Base-by-base conservation (phyloP, 495 filamentous ascomycete species). In the Sordaria brevicollis region DNA sequence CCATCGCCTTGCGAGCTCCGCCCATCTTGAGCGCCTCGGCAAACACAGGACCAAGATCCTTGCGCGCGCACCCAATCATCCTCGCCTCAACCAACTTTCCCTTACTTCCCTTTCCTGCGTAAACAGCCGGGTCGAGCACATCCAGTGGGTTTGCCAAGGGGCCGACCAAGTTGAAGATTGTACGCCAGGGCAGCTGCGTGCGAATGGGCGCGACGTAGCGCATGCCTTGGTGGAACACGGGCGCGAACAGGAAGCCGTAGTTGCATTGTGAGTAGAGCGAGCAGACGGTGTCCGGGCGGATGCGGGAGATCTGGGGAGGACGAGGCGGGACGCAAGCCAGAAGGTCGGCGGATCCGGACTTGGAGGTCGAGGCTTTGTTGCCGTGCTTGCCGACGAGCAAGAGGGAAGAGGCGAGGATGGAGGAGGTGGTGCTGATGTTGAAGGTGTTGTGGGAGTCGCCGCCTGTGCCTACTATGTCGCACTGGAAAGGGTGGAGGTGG, bases 401-500 rank as follows among this genome's bases (percentile, higher is more conserved):
- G 13, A 93, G 81, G 17, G 91, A 88, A 5, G 93, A 94, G 69
- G 91, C 93, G 57, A 99, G 84, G 75, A 99, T 96, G 5, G 93
- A 96, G 4, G 96, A 87, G 7, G 94, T 96, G 4, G 95, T 98
- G 73, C 89, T 93, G 78, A 99, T 92, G 79, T 99, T 99, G 88
- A 97, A 98, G 21, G 96, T 99, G 78, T 93, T 91, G 83, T 97
- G 93, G 36, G 91, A 90, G 82, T 98, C 95, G 76, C 96, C 96
- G 66, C 96, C 96, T 15, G 96, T 99, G 75, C 96, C 96, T 62
- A 98, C 96, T 75, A 99, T 97, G 79, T 99, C 96, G 80, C 93
- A 94, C 90, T 94, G 71, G 70, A 17, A 37, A 66, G 31, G 11
- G 35, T 29, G 49, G 31, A 57, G 68, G n/a, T 66, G 37, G 54